Base-by-base conservation (phyloP, 2,329 filamentous ascomycete species). In the Penicillium psychrosexuale region DNA sequence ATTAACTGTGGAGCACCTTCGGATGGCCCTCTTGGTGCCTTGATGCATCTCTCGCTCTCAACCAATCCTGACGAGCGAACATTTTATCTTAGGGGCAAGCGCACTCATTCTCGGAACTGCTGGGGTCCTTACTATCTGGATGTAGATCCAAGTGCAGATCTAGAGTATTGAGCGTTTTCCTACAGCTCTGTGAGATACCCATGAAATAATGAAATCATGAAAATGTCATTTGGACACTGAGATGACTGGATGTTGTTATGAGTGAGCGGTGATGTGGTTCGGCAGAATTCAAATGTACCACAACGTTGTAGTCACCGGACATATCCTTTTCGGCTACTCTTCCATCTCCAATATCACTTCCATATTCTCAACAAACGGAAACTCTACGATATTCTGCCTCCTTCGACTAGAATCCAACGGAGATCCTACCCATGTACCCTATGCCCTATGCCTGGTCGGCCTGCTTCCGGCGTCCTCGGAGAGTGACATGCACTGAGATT, bases 71-170 rank as follows among this genome's bases (percentile, higher is more conserved):
- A 33, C 12, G 12, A 34, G 22, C 17, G 7, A 11, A 13, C 11
- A 22, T 27, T 19, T 7, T 34, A 27, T 45, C 15, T 33, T 9
- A 37, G 12, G 39, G 34, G 34, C 3, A 38, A 9, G 7, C 13
- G 45, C 11, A 38, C 15, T 19, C 30, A 39, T 34, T 15, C 24
- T 36, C 54, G 50, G 28, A 52, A 53, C 34, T 38, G 48, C 50
- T 22, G 30, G 19, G 50, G 53, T 31, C 47, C 37, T 46, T 67
- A 68, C 53, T 55, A 62, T 55, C 22, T 72, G 53, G 66, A 71
- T 49, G 51, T 66, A 24, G 69, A 71, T 49, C 60, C 61, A 28
- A 55, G 62, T 34, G 58, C 38, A 39, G 62, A 64, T 53, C 48
- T 70, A 28, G 48, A 48, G 9, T 36, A 8, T 19, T 45, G 17